Percentiles rank a stretch among this genome's conserved stretches.
Conservation (phyloP, 2,329 filamentous ascomycete species). For the Epichloe glyceriae region DNA sequence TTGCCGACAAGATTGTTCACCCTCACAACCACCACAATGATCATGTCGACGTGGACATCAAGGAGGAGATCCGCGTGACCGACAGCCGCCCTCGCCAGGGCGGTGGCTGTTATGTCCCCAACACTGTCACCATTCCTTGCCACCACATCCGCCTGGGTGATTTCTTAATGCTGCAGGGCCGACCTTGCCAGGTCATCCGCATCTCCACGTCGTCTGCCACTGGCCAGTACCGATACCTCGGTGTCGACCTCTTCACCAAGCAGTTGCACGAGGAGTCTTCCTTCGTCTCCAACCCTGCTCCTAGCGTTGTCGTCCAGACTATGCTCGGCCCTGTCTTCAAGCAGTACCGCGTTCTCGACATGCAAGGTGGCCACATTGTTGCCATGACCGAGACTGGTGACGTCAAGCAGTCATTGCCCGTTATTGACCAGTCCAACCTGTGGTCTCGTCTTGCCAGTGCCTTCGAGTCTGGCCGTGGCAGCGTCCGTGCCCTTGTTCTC, state of each 20-base stretch:
- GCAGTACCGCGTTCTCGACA: slow-evolving; percentile 99
- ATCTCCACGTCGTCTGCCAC: slow-evolving; percentile 97
- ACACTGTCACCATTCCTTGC: slow-evolving; percentile 96
- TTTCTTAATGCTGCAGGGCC: slow-evolving; percentile 96
- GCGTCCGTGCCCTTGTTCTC: slow-evolving; percentile 90
- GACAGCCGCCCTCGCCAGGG: slow-evolving; percentile 16
- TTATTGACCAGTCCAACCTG: slow-evolving; percentile 91
- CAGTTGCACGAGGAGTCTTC: slow-evolving; percentile 98
- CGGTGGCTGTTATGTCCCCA: slow-evolving; percentile 36
- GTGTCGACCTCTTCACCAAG: slow-evolving; percentile 99
- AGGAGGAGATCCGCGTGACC: slow-evolving; percentile 14
- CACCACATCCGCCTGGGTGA: slow-evolving; percentile 99
- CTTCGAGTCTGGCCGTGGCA: slow-evolving; percentile 86
- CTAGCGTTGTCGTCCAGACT: slow-evolving; percentile 95
- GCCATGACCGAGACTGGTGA: slow-evolving; percentile 99
- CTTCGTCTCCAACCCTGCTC: slow-evolving; percentile 93
- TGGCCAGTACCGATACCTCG: slow-evolving; percentile 98
- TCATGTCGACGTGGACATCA: slow-evolving; percentile 35
- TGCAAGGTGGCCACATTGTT: slow-evolving; percentile 74
- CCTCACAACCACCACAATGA: slow-evolving; percentile 30
- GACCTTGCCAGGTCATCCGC: slow-evolving; percentile 98
- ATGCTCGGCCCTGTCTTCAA: slow-evolving; percentile 99
- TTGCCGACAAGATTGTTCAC: slow-evolving; percentile 41
- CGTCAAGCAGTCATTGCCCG: slow-evolving; percentile 88
- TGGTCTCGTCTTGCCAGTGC: slow-evolving; percentile 67